These are phyloP conservation scores for Cyclotella distinguenda DNA, from an alignment of 108 stramenopile genomes.

Conservation along the genomic window DNA sequence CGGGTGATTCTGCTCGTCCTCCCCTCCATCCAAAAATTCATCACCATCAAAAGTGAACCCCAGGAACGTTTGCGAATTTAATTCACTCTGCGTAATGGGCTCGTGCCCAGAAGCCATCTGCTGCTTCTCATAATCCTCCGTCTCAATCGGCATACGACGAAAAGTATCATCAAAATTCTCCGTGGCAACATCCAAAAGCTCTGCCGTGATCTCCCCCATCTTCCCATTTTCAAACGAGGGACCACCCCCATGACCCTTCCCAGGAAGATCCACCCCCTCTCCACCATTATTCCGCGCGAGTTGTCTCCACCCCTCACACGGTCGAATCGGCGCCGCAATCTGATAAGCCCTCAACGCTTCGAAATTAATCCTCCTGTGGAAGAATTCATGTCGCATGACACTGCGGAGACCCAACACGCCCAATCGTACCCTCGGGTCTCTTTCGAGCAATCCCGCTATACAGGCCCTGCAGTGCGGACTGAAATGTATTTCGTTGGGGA, in stretches of 20 bases:
- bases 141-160: slow-evolving; percentile 82
- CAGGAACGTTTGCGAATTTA: slow-evolving; percentile 78
- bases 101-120: slow-evolving; percentile 44
- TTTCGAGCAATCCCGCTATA: slow-evolving; percentile 72
- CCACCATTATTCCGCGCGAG: slow-evolving; percentile 39
- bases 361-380: slow-evolving; percentile 74
- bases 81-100: slow-evolving; percentile 53
- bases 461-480: slow-evolving; percentile 56
- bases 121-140: slow-evolving; percentile 62
- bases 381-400: slow-evolving; percentile 86
- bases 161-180: slow-evolving; percentile 89
- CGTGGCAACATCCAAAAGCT: slow-evolving; percentile 75
- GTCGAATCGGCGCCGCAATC: slow-evolving; percentile 80
- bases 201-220: slow-evolving; percentile 45
- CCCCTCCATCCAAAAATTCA: neutral
- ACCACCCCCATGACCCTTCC: slow-evolving; percentile 27
- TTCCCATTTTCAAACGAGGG: slow-evolving; percentile 42
- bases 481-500: slow-evolving; percentile 72
- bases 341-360: slow-evolving; percentile 70
- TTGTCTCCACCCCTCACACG: slow-evolving; percentile 88
- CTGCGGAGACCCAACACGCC: slow-evolving; percentile 76
- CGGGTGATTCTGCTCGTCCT: neutral
- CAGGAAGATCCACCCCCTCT: neutral
- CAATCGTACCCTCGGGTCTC: slow-evolving; percentile 69
- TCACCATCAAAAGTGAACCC: slow-evolving; percentile 85